phyloP scores from a whole-genome alignment of 768 basidiomycete genomes.

The Sporobolomyces phaffii region DNA sequence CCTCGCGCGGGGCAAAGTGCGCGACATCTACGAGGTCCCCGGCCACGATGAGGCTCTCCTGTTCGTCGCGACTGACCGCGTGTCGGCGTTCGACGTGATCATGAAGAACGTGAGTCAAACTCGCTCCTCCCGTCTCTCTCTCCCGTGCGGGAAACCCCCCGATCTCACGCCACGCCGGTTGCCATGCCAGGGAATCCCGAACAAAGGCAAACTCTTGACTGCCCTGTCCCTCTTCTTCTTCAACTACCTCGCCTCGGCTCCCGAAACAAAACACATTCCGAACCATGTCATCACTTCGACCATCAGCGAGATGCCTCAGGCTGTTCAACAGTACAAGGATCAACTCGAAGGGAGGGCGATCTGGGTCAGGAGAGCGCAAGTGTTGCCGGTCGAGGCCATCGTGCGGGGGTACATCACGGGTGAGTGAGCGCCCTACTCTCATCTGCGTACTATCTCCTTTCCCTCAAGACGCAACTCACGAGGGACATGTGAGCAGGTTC shows the following conservation, averaged over 20 bases:
- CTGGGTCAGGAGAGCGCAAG: conserved; percentile 56
- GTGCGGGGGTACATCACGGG: conserved; percentile 96
- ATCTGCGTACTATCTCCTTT: not conserved
- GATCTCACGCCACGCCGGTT: too few relatives aligned
- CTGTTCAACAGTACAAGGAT: conserved; percentile 64
- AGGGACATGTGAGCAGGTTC: conserved; percentile 59
- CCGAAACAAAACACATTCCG: conserved; percentile 38
- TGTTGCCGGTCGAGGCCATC: conserved; percentile 68
- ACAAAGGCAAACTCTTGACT: conserved; percentile 84
- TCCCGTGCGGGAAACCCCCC: not conserved
- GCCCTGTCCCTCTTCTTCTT: conserved; percentile 95
- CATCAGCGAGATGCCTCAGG: conserved; percentile 73
- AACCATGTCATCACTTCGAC: conserved; percentile 76
- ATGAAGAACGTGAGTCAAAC: conserved; percentile 69
- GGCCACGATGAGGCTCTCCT: conserved; percentile 60
- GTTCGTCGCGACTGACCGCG: conserved; percentile 91
- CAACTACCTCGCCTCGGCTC: conserved; percentile 63
- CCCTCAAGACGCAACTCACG: not conserved
- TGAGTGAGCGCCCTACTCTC: too few relatives aligned
- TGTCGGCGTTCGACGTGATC: conserved; percentile 94
- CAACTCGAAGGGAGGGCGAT: conserved; percentile 79
- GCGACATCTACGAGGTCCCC: conserved; percentile 81
- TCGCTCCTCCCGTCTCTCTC: not conserved
- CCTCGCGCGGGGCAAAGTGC: conserved; percentile 86
- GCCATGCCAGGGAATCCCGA: conserved; percentile 94